These are phyloP conservation scores for Gossypium davidsonii DNA, from an alignment of 441 rosid genomes.

Conservation along the genomic window DNA sequence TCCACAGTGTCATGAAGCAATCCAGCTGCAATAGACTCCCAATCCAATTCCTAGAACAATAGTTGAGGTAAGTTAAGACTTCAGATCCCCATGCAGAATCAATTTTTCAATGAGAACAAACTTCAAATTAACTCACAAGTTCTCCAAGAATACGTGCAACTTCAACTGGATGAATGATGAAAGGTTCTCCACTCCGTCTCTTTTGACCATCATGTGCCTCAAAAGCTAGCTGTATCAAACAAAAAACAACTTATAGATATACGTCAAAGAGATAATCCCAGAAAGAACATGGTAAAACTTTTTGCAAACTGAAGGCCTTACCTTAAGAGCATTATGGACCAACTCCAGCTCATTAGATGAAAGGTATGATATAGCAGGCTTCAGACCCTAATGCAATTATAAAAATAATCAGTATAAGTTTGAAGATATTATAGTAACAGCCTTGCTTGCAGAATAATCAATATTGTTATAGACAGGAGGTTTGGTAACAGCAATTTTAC, in stretches of 20 bases:
- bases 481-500: constrained; percentile 34
- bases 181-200: constrained; percentile 91
- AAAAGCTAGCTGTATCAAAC: constrained; percentile 73
- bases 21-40: constrained; percentile 98
- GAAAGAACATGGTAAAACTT: background rate
- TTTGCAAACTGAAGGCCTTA: constrained; percentile 25
- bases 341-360: constrained; percentile 71
- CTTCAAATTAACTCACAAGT: constrained; percentile 57
- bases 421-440: constrained; percentile 3
- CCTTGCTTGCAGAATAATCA: constrained; percentile 11
- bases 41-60: constrained; percentile 76
- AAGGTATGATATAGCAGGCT: constrained; percentile 72
- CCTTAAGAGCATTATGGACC: constrained; percentile 76
- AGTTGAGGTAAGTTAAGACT: constrained; percentile 22
- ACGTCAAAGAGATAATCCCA: constrained; percentile 4
- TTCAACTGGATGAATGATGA: constrained; percentile 89
- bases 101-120: constrained; percentile 10
- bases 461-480: background rate
- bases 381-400: constrained; percentile 58
- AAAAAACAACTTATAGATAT: constrained; percentile 25
- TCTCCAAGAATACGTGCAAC: constrained; percentile 92
- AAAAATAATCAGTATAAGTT: constrained; percentile 20
- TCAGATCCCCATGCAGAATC: constrained; percentile 15
- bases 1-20: constrained; percentile 96
- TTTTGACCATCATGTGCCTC: constrained; percentile 91